Percentiles rank a stretch among this genome's conserved stretches.
Evolutionary conservation across 164 flowering plant species (phyloP).

Genomic region (Berberis vulgaris): DNA sequence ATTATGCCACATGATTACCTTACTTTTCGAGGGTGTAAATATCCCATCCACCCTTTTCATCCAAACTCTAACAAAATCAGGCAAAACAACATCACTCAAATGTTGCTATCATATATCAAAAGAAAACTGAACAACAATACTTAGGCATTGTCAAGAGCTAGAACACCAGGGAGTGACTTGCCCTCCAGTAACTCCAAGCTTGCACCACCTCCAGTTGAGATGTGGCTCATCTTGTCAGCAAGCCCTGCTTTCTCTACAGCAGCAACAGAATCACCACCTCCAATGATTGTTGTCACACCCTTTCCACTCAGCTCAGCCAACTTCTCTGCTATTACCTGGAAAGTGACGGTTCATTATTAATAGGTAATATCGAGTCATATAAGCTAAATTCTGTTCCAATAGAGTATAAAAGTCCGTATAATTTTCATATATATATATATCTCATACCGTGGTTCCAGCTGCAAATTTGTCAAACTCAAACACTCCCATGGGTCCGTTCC

Average conservation of each 20-base stretch:
- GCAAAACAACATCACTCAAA: too few relatives aligned
- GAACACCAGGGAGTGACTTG: conserved; percentile 48
- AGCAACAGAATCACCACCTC: conserved; percentile 62
- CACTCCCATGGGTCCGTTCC: conserved; percentile 95
- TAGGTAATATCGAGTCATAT: too few relatives aligned
- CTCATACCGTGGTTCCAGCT: conserved; percentile 67
- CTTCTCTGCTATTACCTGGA: conserved; percentile 43
- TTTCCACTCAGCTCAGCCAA: conserved; percentile 43
- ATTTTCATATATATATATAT: background rate
- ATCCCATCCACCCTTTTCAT: too few relatives aligned
- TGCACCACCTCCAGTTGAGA: conserved; percentile 57
- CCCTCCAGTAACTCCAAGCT: conserved; percentile 53
- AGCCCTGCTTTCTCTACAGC: conserved; percentile 54
- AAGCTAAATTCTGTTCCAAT: too few relatives aligned
- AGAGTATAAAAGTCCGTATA: too few relatives aligned
- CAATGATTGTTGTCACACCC: conserved; percentile 53
- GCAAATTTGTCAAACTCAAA: conserved; percentile 89
- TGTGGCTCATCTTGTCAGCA: conserved; percentile 56
- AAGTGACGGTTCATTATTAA: too few relatives aligned
- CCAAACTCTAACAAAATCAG: too few relatives aligned
- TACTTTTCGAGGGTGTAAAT: too few relatives aligned
- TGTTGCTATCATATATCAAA: too few relatives aligned
- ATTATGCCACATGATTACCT: too few relatives aligned
- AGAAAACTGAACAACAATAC: too few relatives aligned
- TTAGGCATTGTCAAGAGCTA: conserved; percentile 40